Base-by-base conservation (phyloP, 306 rosid genomes). In the Pyrus pyrifolia region DNA sequence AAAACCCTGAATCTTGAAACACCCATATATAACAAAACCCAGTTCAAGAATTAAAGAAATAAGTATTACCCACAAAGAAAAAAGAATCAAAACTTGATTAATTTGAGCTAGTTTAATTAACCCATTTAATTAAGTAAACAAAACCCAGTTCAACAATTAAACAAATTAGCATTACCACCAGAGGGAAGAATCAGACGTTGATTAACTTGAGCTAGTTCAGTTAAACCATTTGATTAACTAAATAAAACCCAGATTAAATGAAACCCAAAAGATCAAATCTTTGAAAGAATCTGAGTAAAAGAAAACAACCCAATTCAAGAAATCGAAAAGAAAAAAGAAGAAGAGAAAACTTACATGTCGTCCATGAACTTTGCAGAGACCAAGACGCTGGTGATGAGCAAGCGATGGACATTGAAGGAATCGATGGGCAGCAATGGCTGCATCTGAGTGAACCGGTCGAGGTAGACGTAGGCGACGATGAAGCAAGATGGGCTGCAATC, bases 331-430 rank as follows among this genome's bases (percentile, higher is more conserved):
- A n/a, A 53, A 10, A 10, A 21, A 9, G 7, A 4, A 33, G 49
- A 10, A 62, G 14, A 17, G 11, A 5, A 57, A 25, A 75, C 90
- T 87, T 75, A 93, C 98, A 85, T 42, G 83, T 93, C 98, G 76
- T 93, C 98, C 98, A 93, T 89, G 93, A 93, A 91, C 84, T 93
- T 93, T 3, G 96, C 96, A 75, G 98, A 87, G 15, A 87, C 81
- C 92, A 93, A 79, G 72, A 93, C 96, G 30, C 98, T 93, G 58
- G 98, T 87, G 29, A 93, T 88, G 76, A 93, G 91, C 38, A 93
- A 77, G 29, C 98, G 83, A 78, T 93, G 98, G 17, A 93, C 96
- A 67, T 90, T 93, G 86, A 89, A 88, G 46, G 96, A 81, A 66
- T 89, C 87, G 81, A 93, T 88, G 1, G 92, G 92, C 79, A 89